phyloP scores from a whole-genome alignment of 2,329 filamentous ascomycete genomes.

The Didymosphaeria variabile region DNA sequence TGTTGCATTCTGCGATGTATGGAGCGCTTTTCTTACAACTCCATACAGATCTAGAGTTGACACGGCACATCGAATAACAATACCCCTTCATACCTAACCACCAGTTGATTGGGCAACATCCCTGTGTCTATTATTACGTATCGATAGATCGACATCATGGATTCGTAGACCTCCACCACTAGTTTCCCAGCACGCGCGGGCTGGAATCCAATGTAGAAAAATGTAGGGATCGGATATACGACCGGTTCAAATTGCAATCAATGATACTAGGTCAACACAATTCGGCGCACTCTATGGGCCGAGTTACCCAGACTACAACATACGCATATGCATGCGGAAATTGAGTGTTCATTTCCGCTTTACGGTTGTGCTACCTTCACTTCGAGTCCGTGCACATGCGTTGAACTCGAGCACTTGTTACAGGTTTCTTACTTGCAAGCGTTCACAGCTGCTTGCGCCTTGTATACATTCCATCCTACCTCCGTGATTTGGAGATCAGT shows the following conservation, averaged over 20 bases:
- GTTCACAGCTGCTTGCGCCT: neutral
- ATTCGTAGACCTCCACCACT: neutral
- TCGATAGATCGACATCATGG: constrained; percentile 7
- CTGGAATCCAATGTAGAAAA: neutral
- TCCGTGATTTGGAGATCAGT: neutral
- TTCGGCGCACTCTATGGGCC: constrained; percentile 1
- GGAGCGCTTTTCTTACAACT: neutral
- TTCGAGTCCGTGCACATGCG: neutral
- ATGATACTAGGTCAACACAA: neutral
- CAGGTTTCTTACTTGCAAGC: neutral
- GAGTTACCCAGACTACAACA: constrained; percentile 1
- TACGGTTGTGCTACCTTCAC: neutral
- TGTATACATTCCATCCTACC: neutral
- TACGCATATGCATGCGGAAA: neutral
- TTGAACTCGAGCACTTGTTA: neutral
- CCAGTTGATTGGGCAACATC: neutral
- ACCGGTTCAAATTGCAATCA: constrained; percentile 1
- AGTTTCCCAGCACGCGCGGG: constrained; percentile 1
- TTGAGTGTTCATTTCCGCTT: neutral
- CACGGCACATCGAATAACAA: neutral
- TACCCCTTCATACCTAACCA: neutral
- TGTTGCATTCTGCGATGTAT: too few relatives aligned
- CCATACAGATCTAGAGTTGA: neutral
- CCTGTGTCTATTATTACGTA: neutral
- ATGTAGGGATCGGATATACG: constrained; percentile 4